These are phyloP conservation scores for Suhomyces bribrorum DNA, from an alignment of 1,139 yeast species.

Conservation along the genomic window DNA sequence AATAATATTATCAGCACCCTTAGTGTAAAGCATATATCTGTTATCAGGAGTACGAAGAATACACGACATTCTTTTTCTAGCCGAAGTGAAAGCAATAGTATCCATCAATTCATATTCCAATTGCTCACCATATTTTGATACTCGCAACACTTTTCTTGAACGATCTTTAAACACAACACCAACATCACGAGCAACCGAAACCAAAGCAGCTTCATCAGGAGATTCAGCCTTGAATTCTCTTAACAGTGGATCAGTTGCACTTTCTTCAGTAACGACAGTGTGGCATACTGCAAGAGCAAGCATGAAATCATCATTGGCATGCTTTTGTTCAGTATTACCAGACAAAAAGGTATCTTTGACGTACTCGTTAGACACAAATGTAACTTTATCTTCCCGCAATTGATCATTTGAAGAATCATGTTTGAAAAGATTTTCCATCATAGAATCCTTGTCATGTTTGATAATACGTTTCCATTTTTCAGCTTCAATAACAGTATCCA, in stretches of 20 bases:
- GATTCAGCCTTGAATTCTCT: slow-evolving; percentile 82
- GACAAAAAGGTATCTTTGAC: slow-evolving; percentile 37
- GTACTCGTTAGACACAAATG: slow-evolving; percentile 74
- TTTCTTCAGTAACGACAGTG: slow-evolving; percentile 81
- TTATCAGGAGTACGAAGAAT: slow-evolving; percentile 50
- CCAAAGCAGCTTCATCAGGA: slow-evolving; percentile 98
- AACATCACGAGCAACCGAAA: slow-evolving; percentile 87
- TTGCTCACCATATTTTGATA: slow-evolving; percentile 74
- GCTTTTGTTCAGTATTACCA: slow-evolving; percentile 56
- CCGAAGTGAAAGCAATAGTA: slow-evolving; percentile 81
- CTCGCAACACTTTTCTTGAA: slow-evolving; percentile 65
- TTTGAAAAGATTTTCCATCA: slow-evolving; percentile 58
- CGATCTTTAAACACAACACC: slow-evolving; percentile 83
- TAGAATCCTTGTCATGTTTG: slow-evolving; percentile 58
- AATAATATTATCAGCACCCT: slow-evolving; percentile 95
- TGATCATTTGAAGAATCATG: slow-evolving; percentile 54
- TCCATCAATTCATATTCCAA: slow-evolving; percentile 74
- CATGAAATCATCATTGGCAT: slow-evolving; percentile 77
- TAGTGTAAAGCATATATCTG: slow-evolving; percentile 64
- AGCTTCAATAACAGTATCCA: slow-evolving; percentile 71
- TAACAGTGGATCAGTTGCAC: slow-evolving; percentile 55
- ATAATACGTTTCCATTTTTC: slow-evolving; percentile 65
- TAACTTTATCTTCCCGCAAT: slow-evolving; percentile 62
- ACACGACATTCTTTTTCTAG: slow-evolving; percentile 78
- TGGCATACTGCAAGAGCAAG: slow-evolving; percentile 87